phyloP scores from a whole-genome alignment of 805 yeast species.

The Hermanozyma aechmeae region DNA sequence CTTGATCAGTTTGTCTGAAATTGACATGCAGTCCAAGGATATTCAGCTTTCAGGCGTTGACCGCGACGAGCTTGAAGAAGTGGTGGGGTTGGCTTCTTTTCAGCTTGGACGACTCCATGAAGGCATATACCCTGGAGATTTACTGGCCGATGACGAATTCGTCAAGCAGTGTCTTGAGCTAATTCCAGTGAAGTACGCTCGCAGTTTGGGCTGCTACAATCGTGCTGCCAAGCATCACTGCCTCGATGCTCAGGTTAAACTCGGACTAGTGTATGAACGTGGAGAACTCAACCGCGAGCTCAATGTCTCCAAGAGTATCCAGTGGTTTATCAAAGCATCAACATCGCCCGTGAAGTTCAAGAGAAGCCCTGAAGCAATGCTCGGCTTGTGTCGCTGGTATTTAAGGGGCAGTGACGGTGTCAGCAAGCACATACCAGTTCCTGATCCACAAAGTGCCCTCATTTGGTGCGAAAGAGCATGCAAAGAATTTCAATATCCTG shows the following conservation, averaged over 20 bases:
- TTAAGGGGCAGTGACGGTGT: constrained; percentile 24
- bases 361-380: constrained; percentile 37
- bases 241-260: constrained; percentile 30
- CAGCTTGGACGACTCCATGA: constrained; percentile 35
- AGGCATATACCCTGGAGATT: constrained; percentile 37
- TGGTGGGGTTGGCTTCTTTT: constrained; percentile 31
- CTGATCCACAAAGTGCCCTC: constrained; percentile 27
- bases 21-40: constrained; percentile 24
- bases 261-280: constrained; percentile 32
- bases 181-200: constrained; percentile 35
- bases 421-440: constrained; percentile 26
- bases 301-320: constrained; percentile 33
- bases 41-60: constrained; percentile 28
- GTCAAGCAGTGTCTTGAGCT: constrained; percentile 21
- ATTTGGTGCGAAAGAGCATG: constrained; percentile 37
- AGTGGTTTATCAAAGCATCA: constrained; percentile 35
- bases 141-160: constrained; percentile 26
- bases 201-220: constrained; percentile 32
- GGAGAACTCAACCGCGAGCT: constrained; percentile 32
- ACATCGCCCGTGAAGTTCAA: constrained; percentile 28
- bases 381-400: constrained; percentile 35
- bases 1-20: constrained; percentile 25
- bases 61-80: constrained; percentile 30
- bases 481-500: constrained; percentile 27
- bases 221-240: constrained; percentile 32